Conservation (phyloP, 495 filamentous ascomycete genomes). For the Podospora didyma region DNA sequence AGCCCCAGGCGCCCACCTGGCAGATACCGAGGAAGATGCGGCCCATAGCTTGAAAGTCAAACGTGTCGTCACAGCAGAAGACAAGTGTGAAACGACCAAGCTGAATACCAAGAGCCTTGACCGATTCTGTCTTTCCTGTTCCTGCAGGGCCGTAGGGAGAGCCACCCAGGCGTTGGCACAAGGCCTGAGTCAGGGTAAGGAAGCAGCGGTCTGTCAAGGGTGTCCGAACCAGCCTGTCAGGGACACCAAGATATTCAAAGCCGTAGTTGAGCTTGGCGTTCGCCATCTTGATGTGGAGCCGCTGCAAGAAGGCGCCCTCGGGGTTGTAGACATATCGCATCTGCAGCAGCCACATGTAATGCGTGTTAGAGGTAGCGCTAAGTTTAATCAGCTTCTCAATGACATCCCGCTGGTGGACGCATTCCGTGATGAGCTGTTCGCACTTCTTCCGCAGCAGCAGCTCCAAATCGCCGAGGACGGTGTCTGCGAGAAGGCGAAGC, state of each 20-base stretch:
- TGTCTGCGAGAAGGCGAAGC: constrained; percentile 75
- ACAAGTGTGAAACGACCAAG: constrained; percentile 96
- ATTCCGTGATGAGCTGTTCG: constrained; percentile 98
- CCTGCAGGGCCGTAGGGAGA: constrained; percentile 97
- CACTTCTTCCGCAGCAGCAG: constrained; percentile 88
- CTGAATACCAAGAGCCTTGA: constrained; percentile 94
- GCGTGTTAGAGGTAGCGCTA: constrained; percentile 70
- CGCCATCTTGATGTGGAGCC: constrained; percentile 91
- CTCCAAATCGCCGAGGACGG: constrained; percentile 88
- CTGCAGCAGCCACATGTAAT: constrained; percentile 92
- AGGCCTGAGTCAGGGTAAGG: constrained; percentile 90
- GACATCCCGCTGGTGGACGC: constrained; percentile 91
- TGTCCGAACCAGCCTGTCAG: constrained; percentile 91
- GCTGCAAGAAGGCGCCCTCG: constrained; percentile 75
- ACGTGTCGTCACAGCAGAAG: constrained; percentile 98
- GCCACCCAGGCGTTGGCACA: constrained; percentile 90
- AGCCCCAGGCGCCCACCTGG: constrained; percentile 98
- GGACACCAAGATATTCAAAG: constrained; percentile 95
- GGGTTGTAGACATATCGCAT: constrained; percentile 92
- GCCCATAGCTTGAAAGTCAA: constrained; percentile 99
- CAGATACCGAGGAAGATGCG: constrained; percentile 99
- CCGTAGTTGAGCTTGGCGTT: constrained; percentile 94
- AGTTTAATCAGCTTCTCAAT: constrained; percentile 76
- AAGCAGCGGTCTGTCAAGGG: constrained; percentile 97
- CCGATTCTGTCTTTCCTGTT: constrained; percentile 99